Conservation (phyloP, 371 early-diverging fungal genomes). For the Mortierella sp. region DNA sequence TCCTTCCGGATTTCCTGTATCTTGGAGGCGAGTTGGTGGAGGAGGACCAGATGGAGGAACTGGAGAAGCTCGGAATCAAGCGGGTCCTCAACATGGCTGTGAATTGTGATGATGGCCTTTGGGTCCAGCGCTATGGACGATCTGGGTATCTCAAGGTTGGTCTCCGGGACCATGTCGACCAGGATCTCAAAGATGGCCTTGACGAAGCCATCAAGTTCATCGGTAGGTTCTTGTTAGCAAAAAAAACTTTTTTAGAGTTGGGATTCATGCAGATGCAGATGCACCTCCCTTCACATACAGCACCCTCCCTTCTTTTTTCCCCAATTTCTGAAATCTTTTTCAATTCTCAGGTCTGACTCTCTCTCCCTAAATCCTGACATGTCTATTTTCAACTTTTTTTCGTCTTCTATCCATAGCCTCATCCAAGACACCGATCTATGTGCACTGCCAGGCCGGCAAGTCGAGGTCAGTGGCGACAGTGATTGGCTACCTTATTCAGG, state of each 20-base stretch:
- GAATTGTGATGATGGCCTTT: constrained; percentile 72
- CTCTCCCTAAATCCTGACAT: not conserved
- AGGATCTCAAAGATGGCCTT: constrained; percentile 72
- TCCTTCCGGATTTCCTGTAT: constrained; percentile 71
- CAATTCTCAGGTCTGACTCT: not conserved
- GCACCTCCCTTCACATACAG: not conserved
- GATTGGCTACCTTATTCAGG: constrained; percentile 80
- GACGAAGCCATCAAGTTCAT: constrained; percentile 72
- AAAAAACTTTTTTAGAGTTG: not conserved
- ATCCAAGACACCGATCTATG: constrained; percentile 71
- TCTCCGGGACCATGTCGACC: constrained; percentile 74
- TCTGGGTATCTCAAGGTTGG: constrained; percentile 69
- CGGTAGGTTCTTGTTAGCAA: constrained; percentile 58
- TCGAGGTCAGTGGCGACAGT: constrained; percentile 88
- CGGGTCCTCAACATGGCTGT: constrained; percentile 77
- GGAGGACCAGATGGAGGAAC: constrained; percentile 63
- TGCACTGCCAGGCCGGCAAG: constrained; percentile 91
- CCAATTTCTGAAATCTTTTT: not conserved
- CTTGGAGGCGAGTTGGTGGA: constrained; percentile 76
- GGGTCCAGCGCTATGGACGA: constrained; percentile 48
- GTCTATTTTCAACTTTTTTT: not conserved
- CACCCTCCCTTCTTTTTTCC: not conserved
- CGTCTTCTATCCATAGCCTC: constrained; percentile 19
- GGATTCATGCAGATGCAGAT: not conserved
- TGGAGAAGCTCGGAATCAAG: constrained; percentile 63